These are phyloP conservation scores for Aspergillus sp. DNA, from an alignment of 2,329 filamentous ascomycete genomes.

Conservation along the genomic window DNA sequence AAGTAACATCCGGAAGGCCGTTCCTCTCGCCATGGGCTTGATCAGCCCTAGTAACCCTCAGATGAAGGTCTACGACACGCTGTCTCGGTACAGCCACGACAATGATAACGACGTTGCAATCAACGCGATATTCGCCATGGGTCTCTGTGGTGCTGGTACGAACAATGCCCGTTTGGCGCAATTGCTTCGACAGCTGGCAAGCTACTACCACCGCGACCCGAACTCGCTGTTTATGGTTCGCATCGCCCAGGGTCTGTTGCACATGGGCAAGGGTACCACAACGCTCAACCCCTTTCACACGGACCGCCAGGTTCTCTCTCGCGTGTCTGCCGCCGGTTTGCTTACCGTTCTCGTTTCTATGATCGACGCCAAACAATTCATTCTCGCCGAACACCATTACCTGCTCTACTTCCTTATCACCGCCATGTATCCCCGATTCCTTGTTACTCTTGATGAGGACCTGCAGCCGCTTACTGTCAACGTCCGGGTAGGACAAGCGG, in stretches of 20 bases:
- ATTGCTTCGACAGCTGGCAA: conserved; percentile 84
- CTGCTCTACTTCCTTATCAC: conserved; percentile 95
- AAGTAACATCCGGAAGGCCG: conserved; percentile 90
- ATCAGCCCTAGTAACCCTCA: conserved; percentile 97
- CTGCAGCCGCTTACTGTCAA: conserved; percentile 91
- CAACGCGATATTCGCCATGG: conserved; percentile 99
- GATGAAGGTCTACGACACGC: conserved; percentile 99
- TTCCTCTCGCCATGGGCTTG: conserved; percentile 91
- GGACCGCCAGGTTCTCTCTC: conserved; percentile 88
- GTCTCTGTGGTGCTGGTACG: conserved; percentile 87
- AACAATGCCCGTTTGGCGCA: conserved; percentile 97
- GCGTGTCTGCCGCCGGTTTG: conserved; percentile 80
- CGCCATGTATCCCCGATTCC: conserved; percentile 92
- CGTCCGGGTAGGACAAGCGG: conserved; percentile 92
- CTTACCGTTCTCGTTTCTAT: conserved; percentile 85
- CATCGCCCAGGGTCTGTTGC: conserved; percentile 91
- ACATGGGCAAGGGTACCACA: conserved; percentile 98
- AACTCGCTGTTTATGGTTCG: conserved; percentile 98
- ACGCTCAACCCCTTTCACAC: conserved; percentile 98
- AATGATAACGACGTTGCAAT: conserved; percentile 97
- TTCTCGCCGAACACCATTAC: conserved; percentile 69
- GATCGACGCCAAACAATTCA: conserved; percentile 88
- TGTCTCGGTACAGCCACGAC: conserved; percentile 96
- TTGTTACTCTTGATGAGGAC: conserved; percentile 91
- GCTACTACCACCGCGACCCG: conserved; percentile 95